Base-by-base conservation (phyloP, 2,329 filamentous ascomycete species). In the Epichloe bromicola region DNA sequence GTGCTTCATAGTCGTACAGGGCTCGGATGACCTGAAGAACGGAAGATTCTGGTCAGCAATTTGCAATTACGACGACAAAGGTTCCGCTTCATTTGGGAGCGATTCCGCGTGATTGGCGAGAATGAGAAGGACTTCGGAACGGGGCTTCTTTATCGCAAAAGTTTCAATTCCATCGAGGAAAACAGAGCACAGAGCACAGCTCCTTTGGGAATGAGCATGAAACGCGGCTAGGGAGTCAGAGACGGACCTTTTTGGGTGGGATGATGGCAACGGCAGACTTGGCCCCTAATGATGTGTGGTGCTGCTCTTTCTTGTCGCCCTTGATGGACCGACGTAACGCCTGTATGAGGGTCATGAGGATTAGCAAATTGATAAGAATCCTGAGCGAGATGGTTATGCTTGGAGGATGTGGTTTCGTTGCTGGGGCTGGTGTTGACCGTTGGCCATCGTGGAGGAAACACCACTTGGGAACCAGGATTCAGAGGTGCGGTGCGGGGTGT, bases 211-310 rank as follows among this genome's bases (percentile, higher is more conserved):
- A 30, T 10, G 26, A 8, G 7, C 26, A 30, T 8, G 26, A 30
- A 30, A 7, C 26, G 7, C 26, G 26, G 26, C 41, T n/a, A 26
- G 42, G 37, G 44, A 33, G 19, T 26, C 12, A 19, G 8, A 50
- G 55, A 62, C 73, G 74, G 67, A 94, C 88, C 83, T 95, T 95
- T 70, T 95, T 95, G 1, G 90, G 90, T 49, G 90, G 88, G 26
- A 93, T 80, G 63, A 95, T 95, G 49, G 89, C 88, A 57, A 91
- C 80, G 40, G 88, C 86, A 51, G 89, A 85, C 68, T 95, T 95
- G 56, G 86, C 84, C 15, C 84, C 82, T 59, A 95, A 86, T 52
- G 85, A 84, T 59, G 87, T 77, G 42, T 58, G 62, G 64, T 87
- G 85, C 57, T 81, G 76, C 57, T 81, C 80, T 65, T 83, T 82